phyloP scores from a whole-genome alignment of 2,329 filamentous ascomycete species.

The Hymenotorrendiella dingleyae region DNA sequence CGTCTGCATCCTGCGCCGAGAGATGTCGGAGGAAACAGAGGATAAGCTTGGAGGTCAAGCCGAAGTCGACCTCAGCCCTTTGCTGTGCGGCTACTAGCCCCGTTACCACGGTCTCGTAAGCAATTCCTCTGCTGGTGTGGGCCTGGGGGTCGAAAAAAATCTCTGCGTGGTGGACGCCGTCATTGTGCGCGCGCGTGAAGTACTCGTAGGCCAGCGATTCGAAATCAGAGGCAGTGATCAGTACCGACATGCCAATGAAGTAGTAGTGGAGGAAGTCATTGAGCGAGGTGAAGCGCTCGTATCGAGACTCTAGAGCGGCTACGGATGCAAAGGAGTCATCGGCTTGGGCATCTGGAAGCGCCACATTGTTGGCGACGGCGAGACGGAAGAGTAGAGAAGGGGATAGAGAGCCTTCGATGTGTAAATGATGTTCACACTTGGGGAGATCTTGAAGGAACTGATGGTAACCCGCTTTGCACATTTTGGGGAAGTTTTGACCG shows the following conservation, averaged over 20 bases:
- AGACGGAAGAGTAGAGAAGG: constrained; percentile 65
- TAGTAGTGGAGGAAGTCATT: constrained; percentile 77
- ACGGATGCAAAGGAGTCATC: constrained; percentile 60
- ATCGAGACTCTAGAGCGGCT: constrained; percentile 54
- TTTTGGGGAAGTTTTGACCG: too few species aligned
- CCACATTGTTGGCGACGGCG: constrained; percentile 58
- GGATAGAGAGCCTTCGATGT: constrained; percentile 70
- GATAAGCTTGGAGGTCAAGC: constrained; percentile 60
- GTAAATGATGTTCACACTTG: constrained; percentile 78
- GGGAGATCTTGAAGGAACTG: constrained; percentile 59
- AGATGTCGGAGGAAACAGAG: constrained; percentile 69
- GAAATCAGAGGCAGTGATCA: constrained; percentile 62
- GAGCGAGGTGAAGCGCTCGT: constrained; percentile 61
- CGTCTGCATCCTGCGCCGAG: constrained; percentile 50
- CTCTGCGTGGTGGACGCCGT: constrained; percentile 67
- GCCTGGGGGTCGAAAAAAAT: constrained; percentile 80
- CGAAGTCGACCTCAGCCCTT: constrained; percentile 56
- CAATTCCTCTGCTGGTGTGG: constrained; percentile 57
- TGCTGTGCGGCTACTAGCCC: constrained; percentile 57
- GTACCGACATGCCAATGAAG: constrained; percentile 68
- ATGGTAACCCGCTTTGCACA: constrained; percentile 25
- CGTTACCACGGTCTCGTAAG: constrained; percentile 55
- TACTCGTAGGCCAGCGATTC: constrained; percentile 68
- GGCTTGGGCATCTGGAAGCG: constrained; percentile 47
- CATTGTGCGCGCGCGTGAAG: constrained; percentile 55